Conservation (phyloP, 2,329 filamentous ascomycete species). For the Sporothrix brunneoviolacea region DNA sequence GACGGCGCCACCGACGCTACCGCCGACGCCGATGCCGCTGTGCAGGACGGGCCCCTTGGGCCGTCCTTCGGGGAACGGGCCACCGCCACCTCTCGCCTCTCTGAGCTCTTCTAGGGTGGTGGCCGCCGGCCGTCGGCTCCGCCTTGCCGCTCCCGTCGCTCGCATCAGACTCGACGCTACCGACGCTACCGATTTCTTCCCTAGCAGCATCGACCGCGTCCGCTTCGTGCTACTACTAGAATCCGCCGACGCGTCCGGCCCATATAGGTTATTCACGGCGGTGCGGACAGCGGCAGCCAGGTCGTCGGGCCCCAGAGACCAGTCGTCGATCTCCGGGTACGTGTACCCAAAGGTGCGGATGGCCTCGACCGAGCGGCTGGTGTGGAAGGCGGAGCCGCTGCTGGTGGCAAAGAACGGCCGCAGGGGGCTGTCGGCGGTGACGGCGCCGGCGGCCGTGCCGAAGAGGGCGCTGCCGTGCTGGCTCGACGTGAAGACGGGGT, state of each 20-base stretch:
- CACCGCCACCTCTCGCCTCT: no score
- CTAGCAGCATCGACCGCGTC: no score
- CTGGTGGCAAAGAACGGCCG: constrained; percentile 39
- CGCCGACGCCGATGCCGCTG: background rate
- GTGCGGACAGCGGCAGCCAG: constrained; percentile 56
- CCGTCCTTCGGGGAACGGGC: no score
- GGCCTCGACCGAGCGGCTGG: constrained; percentile 27
- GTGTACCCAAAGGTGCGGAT: constrained; percentile 34
- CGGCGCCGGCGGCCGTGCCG: constrained; percentile 33
- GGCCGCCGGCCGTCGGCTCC: no score
- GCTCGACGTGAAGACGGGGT: constrained; percentile 27
- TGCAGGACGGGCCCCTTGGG: no score
- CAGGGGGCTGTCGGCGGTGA: constrained; percentile 40
- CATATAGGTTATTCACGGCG: constrained; percentile 50
- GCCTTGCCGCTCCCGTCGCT: background rate
- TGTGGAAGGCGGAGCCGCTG: constrained; percentile 33
- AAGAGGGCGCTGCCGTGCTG: constrained; percentile 29
- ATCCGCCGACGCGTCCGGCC: background rate
- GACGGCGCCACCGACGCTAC: background rate
- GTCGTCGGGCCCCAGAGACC: constrained; percentile 48
- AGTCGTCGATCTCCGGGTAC: constrained; percentile 35
- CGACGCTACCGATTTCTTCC: no score
- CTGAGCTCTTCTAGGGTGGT: no score
- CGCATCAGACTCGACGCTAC: no score
- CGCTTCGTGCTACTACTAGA: no score